Conservation (phyloP, 768 basidiomycete species). For the Porpolomopsis calyptriformis region DNA sequence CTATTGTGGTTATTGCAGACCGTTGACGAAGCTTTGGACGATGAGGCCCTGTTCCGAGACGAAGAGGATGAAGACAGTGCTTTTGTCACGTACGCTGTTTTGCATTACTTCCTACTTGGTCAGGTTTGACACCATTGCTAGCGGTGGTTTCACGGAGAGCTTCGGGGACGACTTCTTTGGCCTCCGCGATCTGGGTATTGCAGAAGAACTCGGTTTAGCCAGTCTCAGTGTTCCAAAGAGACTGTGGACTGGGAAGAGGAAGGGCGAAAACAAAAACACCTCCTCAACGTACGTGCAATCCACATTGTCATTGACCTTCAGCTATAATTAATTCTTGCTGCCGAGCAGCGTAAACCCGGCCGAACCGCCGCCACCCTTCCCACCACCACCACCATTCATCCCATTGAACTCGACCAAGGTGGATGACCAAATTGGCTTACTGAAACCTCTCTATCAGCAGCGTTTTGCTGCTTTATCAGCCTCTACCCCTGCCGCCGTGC, state of each 20-base stretch:
- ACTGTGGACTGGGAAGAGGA: constrained; percentile 57
- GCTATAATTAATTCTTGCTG: constrained; percentile 1
- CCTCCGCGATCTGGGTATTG: constrained; percentile 78
- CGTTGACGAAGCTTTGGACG: constrained; percentile 40
- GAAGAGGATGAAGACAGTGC: constrained; percentile 53
- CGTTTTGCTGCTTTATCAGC: constrained; percentile 39
- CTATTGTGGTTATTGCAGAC: constrained; percentile 24
- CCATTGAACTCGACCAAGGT: constrained; percentile 55
- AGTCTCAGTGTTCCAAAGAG: constrained; percentile 70
- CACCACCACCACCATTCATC: constrained; percentile 74
- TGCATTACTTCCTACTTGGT: background rate
- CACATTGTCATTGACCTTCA: background rate
- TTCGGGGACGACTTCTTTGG: constrained; percentile 93
- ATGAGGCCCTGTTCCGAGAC: constrained; percentile 51
- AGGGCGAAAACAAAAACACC: constrained; percentile 28
- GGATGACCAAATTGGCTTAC: constrained; percentile 76
- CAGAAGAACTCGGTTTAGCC: constrained; percentile 70
- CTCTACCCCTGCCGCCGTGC: constrained; percentile 10
- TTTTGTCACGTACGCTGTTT: constrained; percentile 39
- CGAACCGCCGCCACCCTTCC: constrained; percentile 75
- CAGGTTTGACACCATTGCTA: constrained; percentile 16
- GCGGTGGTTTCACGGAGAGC: constrained; percentile 79
- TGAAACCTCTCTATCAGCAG: constrained; percentile 62
- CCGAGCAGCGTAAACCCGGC: constrained; percentile 44
- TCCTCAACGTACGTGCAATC: constrained; percentile 37